These are phyloP conservation scores for Fomitiporia mediterranea DNA, from an alignment of 1,284 basidiomycete genomes.

Conservation along the genomic window DNA sequence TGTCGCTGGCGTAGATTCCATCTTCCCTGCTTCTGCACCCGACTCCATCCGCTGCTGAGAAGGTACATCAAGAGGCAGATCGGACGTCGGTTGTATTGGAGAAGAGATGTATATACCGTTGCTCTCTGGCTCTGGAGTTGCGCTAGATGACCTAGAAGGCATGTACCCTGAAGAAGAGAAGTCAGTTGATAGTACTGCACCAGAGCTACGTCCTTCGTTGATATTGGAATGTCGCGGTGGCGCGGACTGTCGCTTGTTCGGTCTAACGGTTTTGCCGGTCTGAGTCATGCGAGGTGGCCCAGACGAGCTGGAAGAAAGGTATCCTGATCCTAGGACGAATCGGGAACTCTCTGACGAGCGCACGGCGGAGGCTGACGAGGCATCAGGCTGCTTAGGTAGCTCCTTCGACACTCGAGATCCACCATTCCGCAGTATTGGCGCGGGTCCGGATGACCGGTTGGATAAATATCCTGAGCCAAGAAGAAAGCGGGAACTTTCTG, in stretches of 20 bases:
- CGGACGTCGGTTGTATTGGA: not conserved
- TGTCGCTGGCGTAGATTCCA: not conserved
- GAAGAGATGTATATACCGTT: slow-evolving; percentile 6
- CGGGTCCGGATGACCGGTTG: not conserved
- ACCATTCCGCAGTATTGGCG: not conserved
- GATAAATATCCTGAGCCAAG: slow-evolving; percentile 15
- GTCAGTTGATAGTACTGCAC: not conserved
- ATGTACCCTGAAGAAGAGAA: slow-evolving; percentile 8
- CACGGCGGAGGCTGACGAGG: not conserved
- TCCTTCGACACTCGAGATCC: too few relatives aligned
- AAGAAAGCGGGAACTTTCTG: slow-evolving; percentile 7
- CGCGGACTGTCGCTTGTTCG: not conserved
- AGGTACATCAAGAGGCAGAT: not conserved
- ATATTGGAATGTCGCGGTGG: not conserved
- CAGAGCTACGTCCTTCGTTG: not conserved
- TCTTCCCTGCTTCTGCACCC: not conserved
- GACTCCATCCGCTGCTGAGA: too few relatives aligned
- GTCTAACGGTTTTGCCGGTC: not conserved
- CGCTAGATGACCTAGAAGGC: slow-evolving; percentile 9
- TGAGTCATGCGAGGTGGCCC: not conserved
- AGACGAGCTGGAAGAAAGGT: slow-evolving; percentile 8
- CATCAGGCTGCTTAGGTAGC: slow-evolving; percentile 8
- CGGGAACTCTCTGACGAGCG: slow-evolving; percentile 6
- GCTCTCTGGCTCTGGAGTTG: not conserved
- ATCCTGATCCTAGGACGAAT: slow-evolving; percentile 13